Conservation (phyloP, 2,329 filamentous ascomycete species). For the Alternaria sp. region DNA sequence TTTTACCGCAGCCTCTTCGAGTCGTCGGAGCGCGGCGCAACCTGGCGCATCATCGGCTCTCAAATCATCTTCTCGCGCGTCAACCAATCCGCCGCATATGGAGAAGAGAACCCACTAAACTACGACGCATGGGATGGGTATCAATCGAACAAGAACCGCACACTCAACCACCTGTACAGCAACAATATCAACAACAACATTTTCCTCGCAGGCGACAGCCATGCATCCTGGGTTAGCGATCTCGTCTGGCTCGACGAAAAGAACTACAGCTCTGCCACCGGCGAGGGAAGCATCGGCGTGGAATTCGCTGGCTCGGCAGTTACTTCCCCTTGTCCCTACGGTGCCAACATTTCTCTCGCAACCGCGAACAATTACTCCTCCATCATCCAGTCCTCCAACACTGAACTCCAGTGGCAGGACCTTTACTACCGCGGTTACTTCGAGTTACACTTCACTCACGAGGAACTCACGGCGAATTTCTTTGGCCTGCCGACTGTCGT, state of each 20-base stretch:
- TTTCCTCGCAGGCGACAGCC: conserved; percentile 74
- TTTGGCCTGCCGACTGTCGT: conserved; percentile 70
- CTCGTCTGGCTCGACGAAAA: conserved; percentile 57
- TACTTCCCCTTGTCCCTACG: conserved; percentile 66
- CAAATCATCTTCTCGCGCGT: conserved; percentile 73
- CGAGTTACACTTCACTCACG: conserved; percentile 63
- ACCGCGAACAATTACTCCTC: conserved; percentile 57
- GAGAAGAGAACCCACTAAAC: conserved; percentile 59
- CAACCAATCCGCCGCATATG: conserved; percentile 58
- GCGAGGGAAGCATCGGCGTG: conserved; percentile 56
- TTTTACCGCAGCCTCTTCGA: conserved; percentile 59
- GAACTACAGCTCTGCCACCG: conserved; percentile 52
- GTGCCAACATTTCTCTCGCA: conserved; percentile 65
- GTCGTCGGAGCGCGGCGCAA: conserved; percentile 69
- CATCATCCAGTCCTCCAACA: conserved; percentile 58
- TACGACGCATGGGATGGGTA: conserved; percentile 73
- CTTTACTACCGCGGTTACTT: conserved; percentile 78
- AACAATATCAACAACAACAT: conserved; percentile 77
- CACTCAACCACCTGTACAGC: conserved; percentile 70
- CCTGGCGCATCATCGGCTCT: conserved; percentile 75
- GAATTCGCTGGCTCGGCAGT: conserved; percentile 72
- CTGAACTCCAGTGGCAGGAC: conserved; percentile 76
- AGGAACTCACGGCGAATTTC: conserved; percentile 68
- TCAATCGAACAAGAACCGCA: conserved; percentile 74
- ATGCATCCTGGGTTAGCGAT: conserved; percentile 66